phyloP scores from a whole-genome alignment of 2,329 filamentous ascomycete species.

The Talaromyces sp. region DNA sequence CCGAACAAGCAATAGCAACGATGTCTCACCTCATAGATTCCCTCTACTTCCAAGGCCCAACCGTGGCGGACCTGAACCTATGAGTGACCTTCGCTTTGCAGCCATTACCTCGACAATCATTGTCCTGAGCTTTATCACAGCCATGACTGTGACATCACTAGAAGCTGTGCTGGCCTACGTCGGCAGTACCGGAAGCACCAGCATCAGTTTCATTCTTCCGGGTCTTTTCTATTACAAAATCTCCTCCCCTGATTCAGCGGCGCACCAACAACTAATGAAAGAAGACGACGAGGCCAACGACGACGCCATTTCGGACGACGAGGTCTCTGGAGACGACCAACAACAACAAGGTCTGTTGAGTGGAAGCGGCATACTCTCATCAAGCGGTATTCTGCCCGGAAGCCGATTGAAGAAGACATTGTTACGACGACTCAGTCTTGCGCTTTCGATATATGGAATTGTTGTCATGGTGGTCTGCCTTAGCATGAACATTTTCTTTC shows the following conservation, averaged over 20 bases:
- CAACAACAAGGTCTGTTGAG: conserved; percentile 34
- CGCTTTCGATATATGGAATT: conserved; percentile 75
- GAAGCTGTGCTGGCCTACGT: conserved; percentile 94
- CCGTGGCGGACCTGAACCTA: conserved; percentile 55
- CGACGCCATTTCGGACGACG: conserved; percentile 44
- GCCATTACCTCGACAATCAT: conserved; percentile 84
- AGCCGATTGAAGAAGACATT: conserved; percentile 62
- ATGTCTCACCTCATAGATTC: conserved; percentile 43
- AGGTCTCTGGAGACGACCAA: conserved; percentile 30
- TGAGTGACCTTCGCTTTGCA: conserved; percentile 86
- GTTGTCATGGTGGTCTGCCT: conserved; percentile 88
- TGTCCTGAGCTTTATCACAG: conserved; percentile 77
- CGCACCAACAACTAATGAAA: conserved; percentile 83
- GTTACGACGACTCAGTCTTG: conserved; percentile 70
- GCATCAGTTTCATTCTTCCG: conserved; percentile 94
- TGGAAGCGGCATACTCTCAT: conserved; percentile 48
- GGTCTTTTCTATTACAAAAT: conserved; percentile 99
- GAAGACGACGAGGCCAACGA: conserved; percentile 75
- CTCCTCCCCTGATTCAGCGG: conserved; percentile 77
- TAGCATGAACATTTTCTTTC: conserved; percentile 78
- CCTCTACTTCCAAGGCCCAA: conserved; percentile 39
- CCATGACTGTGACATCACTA: conserved; percentile 84
- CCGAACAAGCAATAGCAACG: conserved; percentile 35
- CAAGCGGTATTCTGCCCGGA: conserved; percentile 58
- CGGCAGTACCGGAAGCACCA: conserved; percentile 87